Base-by-base conservation (phyloP, 108 stramenopile species). In the Schizochytrium sp. region DNA sequence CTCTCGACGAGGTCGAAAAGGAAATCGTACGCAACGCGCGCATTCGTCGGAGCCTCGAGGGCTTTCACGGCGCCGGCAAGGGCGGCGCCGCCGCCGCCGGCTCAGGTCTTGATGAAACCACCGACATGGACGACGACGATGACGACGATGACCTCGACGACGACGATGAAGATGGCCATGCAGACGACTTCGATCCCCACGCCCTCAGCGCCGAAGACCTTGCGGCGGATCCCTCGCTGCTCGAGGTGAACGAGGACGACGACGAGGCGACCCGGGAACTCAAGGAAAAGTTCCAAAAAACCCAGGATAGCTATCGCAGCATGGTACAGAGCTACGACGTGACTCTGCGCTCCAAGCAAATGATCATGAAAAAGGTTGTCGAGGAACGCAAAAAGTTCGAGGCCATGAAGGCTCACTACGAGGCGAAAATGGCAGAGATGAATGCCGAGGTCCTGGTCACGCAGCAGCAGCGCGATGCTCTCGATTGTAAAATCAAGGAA, bases 271-370 rank as follows among this genome's bases (percentile, higher is more conserved):
- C 89, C 58, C 16, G 58, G n/a, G 83, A 72, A 43, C 34, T 89
- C 23, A 57, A 55, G 76, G 76, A 83, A 23, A 83, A 83, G 76
- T 83, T 53, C 23, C 76, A 83, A 2, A 47, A 53, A 16, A 83
- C 76, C 6, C 76, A 83, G 51, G 76, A 83, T 18, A 25, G 25
- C 48, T 83, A 53, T 45, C 45, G 51, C 19, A 83, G 76, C 51
- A 83, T 83, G 76, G 76, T 83, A 6, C 76, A 83, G 51, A 83
- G 76, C 76, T 83, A 83, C 51, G 76, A 83, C 48, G 76, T 83
- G 45, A 83, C 76, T 0, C 51, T 83, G 0, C 76, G 76, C 12
- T 83, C 76, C 19, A 83, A 83, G 76, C 76, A 83, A 3, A 53
- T 83, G 48, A 83, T 83, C 25, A 83, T 83, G 76, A 47, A 83